Evolutionary conservation across 2,329 filamentous ascomycete species (phyloP).

Genomic region (Aspergillus phoenicis): DNA sequence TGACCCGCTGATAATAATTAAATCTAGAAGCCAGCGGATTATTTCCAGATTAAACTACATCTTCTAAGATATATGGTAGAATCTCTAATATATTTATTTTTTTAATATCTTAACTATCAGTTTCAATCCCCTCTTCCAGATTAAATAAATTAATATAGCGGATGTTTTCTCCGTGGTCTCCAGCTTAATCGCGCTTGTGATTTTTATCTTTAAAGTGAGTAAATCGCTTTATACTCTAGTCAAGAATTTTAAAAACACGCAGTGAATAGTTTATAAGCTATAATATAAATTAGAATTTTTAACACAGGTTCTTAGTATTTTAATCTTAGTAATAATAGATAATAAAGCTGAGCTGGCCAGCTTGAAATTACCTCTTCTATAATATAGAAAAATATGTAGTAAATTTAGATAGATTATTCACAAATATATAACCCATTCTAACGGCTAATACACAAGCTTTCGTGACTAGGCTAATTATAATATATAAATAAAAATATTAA

Average conservation of each 20-base stretch:
- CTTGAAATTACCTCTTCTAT: slow-evolving; percentile 26
- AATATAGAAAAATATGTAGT: slow-evolving; percentile 25
- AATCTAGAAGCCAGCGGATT: background rate
- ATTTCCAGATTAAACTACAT: background rate
- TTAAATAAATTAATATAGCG: slow-evolving; percentile 16
- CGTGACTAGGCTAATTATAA: slow-evolving; percentile 19
- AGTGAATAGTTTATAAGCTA: slow-evolving; percentile 24
- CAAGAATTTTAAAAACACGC: slow-evolving; percentile 22
- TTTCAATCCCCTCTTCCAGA: background rate
- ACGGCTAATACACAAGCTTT: slow-evolving; percentile 18
- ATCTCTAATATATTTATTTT: background rate
- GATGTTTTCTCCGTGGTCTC: slow-evolving; percentile 24
- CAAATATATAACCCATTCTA: slow-evolving; percentile 20
- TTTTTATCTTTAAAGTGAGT: slow-evolving; percentile 27
- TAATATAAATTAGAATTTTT: slow-evolving; percentile 23
- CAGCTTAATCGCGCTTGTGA: slow-evolving; percentile 23
- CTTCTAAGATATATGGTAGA: background rate
- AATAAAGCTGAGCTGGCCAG: slow-evolving; percentile 20
- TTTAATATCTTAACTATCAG: background rate
- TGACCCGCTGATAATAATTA: background rate
- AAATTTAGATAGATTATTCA: slow-evolving; percentile 21
- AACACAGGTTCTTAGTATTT: slow-evolving; percentile 16
- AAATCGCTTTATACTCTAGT: slow-evolving; percentile 25
- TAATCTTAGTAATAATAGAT: slow-evolving; percentile 16
- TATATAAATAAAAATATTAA: slow-evolving; percentile 23